A percentile compares a stretch with the other conserved stretches of the same genome.
phyloP scores from a whole-genome alignment of 2,329 filamentous ascomycete genomes.

The Verticillium longisporum region DNA sequence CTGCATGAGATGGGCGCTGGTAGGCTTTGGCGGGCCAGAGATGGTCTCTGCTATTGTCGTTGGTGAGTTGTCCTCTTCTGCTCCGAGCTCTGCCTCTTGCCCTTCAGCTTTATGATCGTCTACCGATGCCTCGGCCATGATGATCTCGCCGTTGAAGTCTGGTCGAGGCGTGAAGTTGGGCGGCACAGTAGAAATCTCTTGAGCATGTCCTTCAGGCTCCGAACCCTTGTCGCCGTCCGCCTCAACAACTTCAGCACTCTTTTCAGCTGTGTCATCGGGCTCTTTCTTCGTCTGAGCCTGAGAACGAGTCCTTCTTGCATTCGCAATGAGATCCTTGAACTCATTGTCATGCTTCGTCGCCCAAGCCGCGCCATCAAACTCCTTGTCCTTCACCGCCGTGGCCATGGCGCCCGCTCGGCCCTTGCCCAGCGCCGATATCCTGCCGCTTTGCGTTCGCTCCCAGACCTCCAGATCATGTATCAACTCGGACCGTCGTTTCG shows the following conservation, averaged over 20 bases:
- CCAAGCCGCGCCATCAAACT: conserved; percentile 79
- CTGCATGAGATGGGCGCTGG: conserved; percentile 5
- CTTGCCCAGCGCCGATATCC: conserved; percentile 33
- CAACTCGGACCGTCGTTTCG: conserved; percentile 64
- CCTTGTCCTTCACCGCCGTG: conserved; percentile 67
- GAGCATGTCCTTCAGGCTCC: not conserved
- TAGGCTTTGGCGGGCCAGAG: not conserved
- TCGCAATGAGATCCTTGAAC: conserved; percentile 74
- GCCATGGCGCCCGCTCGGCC: conserved; percentile 18
- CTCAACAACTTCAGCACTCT: conserved; percentile 8
- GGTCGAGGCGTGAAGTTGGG: not conserved
- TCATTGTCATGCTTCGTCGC: conserved; percentile 63
- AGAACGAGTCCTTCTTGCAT: conserved; percentile 54
- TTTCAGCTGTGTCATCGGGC: not conserved
- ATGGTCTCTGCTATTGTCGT: not conserved
- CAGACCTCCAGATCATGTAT: conserved; percentile 75
- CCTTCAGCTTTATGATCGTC: not conserved
- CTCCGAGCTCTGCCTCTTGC: not conserved
- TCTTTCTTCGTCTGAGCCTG: conserved; percentile 25
- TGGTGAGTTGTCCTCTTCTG: not conserved
- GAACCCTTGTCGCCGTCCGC: not conserved
- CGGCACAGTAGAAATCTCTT: not conserved
- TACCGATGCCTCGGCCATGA: not conserved
- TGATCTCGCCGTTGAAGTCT: not conserved
- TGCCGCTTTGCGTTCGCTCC: conserved; percentile 75